Base-by-base conservation (phyloP, 2,329 filamentous ascomycete species). In the Diplodia intermedia region DNA sequence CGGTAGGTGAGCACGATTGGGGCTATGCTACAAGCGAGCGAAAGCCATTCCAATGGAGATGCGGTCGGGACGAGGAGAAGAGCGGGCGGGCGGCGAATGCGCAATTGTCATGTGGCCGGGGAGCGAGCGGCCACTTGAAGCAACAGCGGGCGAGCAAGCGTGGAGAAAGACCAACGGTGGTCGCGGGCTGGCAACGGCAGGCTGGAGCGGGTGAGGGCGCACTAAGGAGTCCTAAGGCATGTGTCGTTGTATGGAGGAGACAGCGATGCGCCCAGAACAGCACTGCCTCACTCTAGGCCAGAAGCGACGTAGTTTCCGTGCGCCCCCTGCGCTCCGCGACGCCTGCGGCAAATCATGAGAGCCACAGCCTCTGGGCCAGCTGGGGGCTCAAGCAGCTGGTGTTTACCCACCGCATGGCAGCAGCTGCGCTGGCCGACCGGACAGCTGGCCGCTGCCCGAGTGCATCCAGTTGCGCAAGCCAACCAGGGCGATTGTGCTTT, bases 191-290 rank as follows among this genome's bases (percentile, higher is more conserved):
- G 50, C 63, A 49, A 52, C 63, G 50, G 50, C 20, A 49, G 53
- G 61, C 49, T 38, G 52, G 49, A 54, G 49, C 62, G 49, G 55
- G 38, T 18, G 57, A 49, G n/a, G 57, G 47, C 33, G 60, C 60
- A 63, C 60, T 63, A 63, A 63, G 60, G 60, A 63, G 60, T 63
- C 60, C 60, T 56, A 38, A 55, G 63, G 63, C 63, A 63, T 55
- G 54, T 47, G 53, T 52, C 63, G 63, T 66, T 56, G 63, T 66
- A 55, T 55, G 52, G 52, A 47, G 43, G 43, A 66, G 52, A 56
- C 63, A 66, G 63, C 50, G 63, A 55, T 49, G 63, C 60, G 63
- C 63, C 63, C 52, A 66, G 63, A 66, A 49, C 50, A 55, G 63
- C 63, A 66, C 63, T 66, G 63, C 63, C 63, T 66, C 63, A 56